These are phyloP conservation scores for Colletotrichum graminicola DNA, from an alignment of 2,329 filamentous ascomycete species.

Conservation along the genomic window DNA sequence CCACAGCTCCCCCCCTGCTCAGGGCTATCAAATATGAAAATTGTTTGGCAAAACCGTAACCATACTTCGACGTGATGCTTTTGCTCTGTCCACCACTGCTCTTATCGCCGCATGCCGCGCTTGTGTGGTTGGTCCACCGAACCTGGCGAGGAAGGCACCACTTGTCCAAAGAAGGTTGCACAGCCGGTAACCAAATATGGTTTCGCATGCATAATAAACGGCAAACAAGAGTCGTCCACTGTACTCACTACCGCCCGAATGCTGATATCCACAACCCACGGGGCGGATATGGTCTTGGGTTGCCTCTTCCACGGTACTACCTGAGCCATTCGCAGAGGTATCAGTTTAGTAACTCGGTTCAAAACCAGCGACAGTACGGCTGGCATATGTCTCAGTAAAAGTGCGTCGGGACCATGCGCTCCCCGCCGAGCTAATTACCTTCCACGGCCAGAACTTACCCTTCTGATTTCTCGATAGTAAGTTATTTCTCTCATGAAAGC, in stretches of 20 bases:
- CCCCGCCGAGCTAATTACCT: no score
- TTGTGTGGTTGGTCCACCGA: not conserved
- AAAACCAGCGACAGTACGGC: not conserved
- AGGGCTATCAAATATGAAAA: not conserved
- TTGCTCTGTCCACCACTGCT: not conserved
- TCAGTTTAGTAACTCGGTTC: not conserved
- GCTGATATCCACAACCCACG: not conserved
- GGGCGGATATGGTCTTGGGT: not conserved
- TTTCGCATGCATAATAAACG: not conserved
- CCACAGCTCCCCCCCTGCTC: not conserved
- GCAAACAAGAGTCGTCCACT: not conserved
- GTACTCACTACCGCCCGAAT: not conserved
- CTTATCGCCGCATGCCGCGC: not conserved
- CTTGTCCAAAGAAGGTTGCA: not conserved
- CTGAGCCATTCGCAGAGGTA: not conserved
- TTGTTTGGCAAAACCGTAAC: not conserved
- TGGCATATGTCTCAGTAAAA: not conserved
- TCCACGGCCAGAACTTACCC: no score
- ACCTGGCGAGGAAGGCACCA: not conserved
- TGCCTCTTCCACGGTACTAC: not conserved
- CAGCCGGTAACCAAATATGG: not conserved
- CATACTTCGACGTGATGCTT: not conserved
- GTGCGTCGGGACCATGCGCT: not conserved
- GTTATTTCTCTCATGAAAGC: not conserved
- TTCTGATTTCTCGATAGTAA: no score